Evolutionary conservation across 2,329 filamentous ascomycete species (phyloP), one percentile per base, ranked within the genome.

Genomic region (Colletotrichum eleusines): DNA sequence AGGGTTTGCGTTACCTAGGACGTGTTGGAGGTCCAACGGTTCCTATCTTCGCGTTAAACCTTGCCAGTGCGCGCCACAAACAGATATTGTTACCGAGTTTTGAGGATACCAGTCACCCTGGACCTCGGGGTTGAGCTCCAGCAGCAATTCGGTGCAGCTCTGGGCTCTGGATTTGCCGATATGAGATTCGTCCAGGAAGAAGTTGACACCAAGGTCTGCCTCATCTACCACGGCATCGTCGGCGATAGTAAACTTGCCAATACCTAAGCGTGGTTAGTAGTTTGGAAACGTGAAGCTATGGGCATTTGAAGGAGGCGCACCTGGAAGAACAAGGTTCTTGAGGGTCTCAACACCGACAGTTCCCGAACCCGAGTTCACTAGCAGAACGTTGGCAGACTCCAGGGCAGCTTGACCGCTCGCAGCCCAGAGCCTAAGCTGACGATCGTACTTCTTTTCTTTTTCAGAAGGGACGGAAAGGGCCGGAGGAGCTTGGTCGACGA

Each of bases 321-420:
- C 94, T 68, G 96, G 96, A 11, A 99, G 84, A 3, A 99, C 93
- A n/a, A 99, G 89, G 78, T 99, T 99, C 86, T 99, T 99, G 72
- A 99, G 87, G 0, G 95, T 91, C 81, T 99, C 96, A 16, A 97
- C 88, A 18, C 95, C 96, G 42, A 94, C 93, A 2, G 94, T 93
- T 12, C 95, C 95, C n/a, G 92, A 83, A 2, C 94, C 92, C 0
- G 92, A 93, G 81, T 97, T 98, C 72, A 99, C 84, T 6, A 99
- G 87, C 16, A 98, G 88, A n/a, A 99, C 91, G 75, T 97, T 93
- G 28, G 96, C 93, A 67, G 94, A 90, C 81, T 99, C 97, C 2
- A 99, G 87, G 20, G 95, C 95, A 74, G 92, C 88, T 80, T 99
- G 96, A 23, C 96, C 96, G 61, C 90, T 94, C 51, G 95, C 94